Base-by-base conservation (phyloP, 305 asterid species). In the Fraxinus xanthoxyloides region DNA sequence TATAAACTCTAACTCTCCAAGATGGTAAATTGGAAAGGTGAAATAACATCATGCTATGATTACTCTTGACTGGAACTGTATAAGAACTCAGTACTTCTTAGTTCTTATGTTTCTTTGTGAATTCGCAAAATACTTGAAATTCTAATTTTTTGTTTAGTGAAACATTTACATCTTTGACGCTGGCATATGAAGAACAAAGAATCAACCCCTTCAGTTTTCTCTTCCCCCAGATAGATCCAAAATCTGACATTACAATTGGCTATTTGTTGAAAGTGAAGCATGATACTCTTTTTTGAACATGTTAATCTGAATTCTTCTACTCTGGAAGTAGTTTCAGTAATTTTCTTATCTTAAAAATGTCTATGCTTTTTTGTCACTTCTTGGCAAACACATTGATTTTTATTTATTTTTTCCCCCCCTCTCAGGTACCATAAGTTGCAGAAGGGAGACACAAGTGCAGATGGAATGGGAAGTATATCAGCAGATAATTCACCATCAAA, bases 341-440 rank as follows among this genome's bases (percentile, higher is more conserved):
- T 28, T 79, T 1, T 67, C 12, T 56, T 24, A 63, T 63, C 72
- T 12, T 7, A 24, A 24, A 24, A 9, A 24, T 63, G 72, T 8
- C 2, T 9, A 1, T 65, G 35, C 73, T 10, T 24, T 38, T 12
- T 26, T 28, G 17, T 65, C 19, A 12, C 34, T 65, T 65, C 7
- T 21, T 32, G 31, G 30, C 28, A 4, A 13, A 8, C 28, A 12
- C 48, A 36, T 72, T 77, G 9, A 12, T 86, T 38, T 26, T 40
- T 10, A 4, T 32, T 32, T 4, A 4, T 4, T 24, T 65, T 32
- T 21, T 56, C n/a, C n/a, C n/a, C n/a, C n/a, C n/a, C 28, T n/a
- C 54, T 80, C 92, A 97, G 99, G 85, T 97, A 94, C 75, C 80
- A 84, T 69, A 97, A 92, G 92, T 89, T 97, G 84, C 95, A 90